phyloP scores from a whole-genome alignment of 2,329 filamentous ascomycete species.

The Penicillium hordei region DNA sequence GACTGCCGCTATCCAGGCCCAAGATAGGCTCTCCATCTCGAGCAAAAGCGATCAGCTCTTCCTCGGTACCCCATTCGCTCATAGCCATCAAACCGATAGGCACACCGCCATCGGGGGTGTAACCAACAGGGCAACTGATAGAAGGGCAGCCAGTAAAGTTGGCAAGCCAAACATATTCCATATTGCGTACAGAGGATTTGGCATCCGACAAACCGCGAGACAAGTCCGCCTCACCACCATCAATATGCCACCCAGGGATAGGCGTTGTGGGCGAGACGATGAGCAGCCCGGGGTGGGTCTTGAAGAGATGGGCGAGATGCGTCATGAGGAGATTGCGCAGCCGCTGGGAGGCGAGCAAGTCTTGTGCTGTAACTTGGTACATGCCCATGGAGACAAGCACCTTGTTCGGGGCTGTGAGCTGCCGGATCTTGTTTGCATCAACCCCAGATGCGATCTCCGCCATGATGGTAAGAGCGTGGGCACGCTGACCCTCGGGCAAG shows the following conservation, averaged over 20 bases:
- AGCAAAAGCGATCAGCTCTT: slow-evolving; percentile 53
- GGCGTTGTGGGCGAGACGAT: slow-evolving; percentile 78
- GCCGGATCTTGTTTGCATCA: slow-evolving; percentile 52
- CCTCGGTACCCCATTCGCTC: slow-evolving; percentile 56
- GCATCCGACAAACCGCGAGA: slow-evolving; percentile 67
- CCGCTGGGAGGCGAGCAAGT: slow-evolving; percentile 71
- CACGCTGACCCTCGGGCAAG: slow-evolving; percentile 68
- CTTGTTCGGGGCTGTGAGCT: slow-evolving; percentile 66
- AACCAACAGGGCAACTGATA: slow-evolving; percentile 73
- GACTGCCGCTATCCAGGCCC: slow-evolving; percentile 28
- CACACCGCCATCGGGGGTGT: slow-evolving; percentile 50
- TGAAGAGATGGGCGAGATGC: slow-evolving; percentile 71
- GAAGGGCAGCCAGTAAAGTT: slow-evolving; percentile 80
- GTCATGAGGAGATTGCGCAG: slow-evolving; percentile 75
- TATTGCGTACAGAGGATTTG: slow-evolving; percentile 70
- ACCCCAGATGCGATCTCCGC: slow-evolving; percentile 62
- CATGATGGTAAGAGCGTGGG: slow-evolving; percentile 76
- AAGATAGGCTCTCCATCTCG: slow-evolving; percentile 53
- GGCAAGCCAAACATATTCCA: slow-evolving; percentile 83
- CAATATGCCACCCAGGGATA: slow-evolving; percentile 70
- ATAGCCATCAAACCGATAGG: slow-evolving; percentile 57
- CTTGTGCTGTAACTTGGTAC: slow-evolving; percentile 62
- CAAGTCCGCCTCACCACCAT: slow-evolving; percentile 61
- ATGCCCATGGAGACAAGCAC: slow-evolving; percentile 65
- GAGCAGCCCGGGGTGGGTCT: slow-evolving; percentile 69